These are phyloP conservation scores for Lepidium didymum DNA, from an alignment of 345 rosid genomes.

Conservation along the genomic window DNA sequence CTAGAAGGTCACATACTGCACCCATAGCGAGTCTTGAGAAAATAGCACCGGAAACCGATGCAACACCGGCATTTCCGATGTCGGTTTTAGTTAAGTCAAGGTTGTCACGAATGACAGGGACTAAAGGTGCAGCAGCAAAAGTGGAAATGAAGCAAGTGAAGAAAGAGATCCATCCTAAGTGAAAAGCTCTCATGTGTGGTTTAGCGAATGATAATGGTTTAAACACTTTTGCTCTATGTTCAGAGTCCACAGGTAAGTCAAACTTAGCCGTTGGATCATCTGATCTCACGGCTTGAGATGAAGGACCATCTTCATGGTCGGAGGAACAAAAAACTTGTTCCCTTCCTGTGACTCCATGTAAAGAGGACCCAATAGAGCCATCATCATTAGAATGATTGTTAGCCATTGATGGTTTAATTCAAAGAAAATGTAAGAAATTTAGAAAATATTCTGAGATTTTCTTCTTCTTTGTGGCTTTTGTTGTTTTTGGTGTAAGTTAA, in stretches of 20 bases:
- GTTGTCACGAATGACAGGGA: constrained; percentile 76
- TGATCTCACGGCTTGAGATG: constrained; percentile 5
- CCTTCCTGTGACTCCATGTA: constrained; percentile 60
- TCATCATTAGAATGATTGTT: constrained; percentile 21
- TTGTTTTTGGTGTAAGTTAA: constrained; percentile 17
- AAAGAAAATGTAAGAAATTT: not conserved
- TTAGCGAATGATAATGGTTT: constrained; percentile 56
- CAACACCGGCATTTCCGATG: constrained; percentile 80
- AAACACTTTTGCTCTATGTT: constrained; percentile 67
- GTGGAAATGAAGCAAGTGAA: constrained; percentile 84
- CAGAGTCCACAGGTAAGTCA: constrained; percentile 64
- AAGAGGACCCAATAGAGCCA: constrained; percentile 41
- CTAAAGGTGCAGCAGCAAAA: constrained; percentile 80
- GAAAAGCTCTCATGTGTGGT: constrained; percentile 89
- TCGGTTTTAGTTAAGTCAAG: constrained; percentile 56
- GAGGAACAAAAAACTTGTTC: constrained; percentile 58
- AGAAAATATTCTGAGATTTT: not conserved
- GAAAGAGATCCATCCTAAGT: constrained; percentile 85
- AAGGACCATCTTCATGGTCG: constrained; percentile 1
- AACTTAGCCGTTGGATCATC: constrained; percentile 49
- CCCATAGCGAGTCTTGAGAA: constrained; percentile 84
- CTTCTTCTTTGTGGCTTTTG: constrained; percentile 1
- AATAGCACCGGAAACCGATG: constrained; percentile 77
- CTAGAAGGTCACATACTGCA: constrained; percentile 66
- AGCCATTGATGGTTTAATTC: constrained; percentile 31